These are phyloP conservation scores for Pavlovales sp. DNA, from an alignment of 208 protist genomes.

Conservation along the genomic window DNA sequence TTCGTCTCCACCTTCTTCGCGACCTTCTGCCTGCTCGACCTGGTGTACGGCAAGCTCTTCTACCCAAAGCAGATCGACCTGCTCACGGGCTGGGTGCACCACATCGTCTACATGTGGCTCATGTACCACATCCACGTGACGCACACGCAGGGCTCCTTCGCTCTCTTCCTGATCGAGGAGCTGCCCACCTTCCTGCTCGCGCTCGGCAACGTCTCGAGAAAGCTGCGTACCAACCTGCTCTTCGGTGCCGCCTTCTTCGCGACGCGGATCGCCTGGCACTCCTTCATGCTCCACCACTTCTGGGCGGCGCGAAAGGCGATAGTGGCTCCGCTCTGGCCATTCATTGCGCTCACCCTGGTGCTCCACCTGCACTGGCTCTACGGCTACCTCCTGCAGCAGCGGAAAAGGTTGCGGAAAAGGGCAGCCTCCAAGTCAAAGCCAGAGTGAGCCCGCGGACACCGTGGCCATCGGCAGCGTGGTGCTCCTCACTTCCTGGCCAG, in stretches of 20 bases:
- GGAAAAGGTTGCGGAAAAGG: no score
- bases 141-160: background rate
- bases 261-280: background rate
- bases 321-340: background rate
- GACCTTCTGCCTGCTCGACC: background rate
- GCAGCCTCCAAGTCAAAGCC: no score
- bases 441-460: no score
- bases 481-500: no score
- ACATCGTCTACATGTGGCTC: background rate
- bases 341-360: background rate
- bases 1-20: background rate
- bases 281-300: background rate
- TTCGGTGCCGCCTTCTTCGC: background rate
- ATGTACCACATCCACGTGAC: background rate
- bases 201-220: background rate
- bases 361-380: background rate
- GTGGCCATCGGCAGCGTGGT: no score
- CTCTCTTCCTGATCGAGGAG: background rate
- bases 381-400: background rate
- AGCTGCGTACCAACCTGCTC: background rate
- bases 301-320: no score
- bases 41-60: background rate
- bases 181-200: background rate
- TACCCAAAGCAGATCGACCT: background rate
- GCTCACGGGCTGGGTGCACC: background rate